phyloP scores from a whole-genome alignment of 164 flowering plant genomes.

The Annona cherimola region DNA sequence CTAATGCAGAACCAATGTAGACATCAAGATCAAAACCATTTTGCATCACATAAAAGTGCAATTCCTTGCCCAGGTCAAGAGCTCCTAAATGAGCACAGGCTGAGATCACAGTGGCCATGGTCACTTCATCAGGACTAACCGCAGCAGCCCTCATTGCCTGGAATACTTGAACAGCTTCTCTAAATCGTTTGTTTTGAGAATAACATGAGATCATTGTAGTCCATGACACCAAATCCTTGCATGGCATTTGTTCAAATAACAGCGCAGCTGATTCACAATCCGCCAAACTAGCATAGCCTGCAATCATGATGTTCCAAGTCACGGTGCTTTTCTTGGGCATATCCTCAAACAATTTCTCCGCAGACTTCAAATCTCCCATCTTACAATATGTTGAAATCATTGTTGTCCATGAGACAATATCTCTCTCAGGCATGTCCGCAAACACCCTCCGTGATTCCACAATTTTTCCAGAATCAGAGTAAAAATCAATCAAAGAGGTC shows the following conservation, averaged over 20 bases:
- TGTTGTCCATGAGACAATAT: slow-evolving; percentile 58
- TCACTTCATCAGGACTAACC: slow-evolving; percentile 55
- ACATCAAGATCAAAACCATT: slow-evolving; percentile 52
- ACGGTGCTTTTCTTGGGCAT: slow-evolving; percentile 62
- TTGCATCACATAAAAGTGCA: slow-evolving; percentile 39
- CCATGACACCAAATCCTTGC: slow-evolving; percentile 73
- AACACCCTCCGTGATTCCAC: slow-evolving; percentile 47
- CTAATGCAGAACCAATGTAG: slow-evolving; percentile 69
- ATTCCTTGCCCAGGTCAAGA: slow-evolving; percentile 56
- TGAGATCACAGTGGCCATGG: slow-evolving; percentile 61
- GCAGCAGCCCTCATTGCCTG: slow-evolving; percentile 43
- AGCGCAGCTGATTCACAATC: slow-evolving; percentile 46
- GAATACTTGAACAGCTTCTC: slow-evolving; percentile 49
- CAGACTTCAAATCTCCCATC: slow-evolving; percentile 46
- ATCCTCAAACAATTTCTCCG: slow-evolving; percentile 49
- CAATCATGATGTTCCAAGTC: slow-evolving; percentile 71
- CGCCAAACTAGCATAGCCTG: slow-evolving; percentile 53
- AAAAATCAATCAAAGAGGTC: slow-evolving; percentile 60
- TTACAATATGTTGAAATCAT: slow-evolving; percentile 47
- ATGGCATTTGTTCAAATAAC: slow-evolving; percentile 48
- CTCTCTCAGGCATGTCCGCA: slow-evolving; percentile 78
- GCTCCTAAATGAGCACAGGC: slow-evolving; percentile 88
- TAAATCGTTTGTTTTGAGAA: slow-evolving; percentile 40
- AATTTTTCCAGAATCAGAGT: slow-evolving; percentile 30
- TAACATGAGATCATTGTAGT: slow-evolving; percentile 75